These are phyloP conservation scores for Salix caprea DNA, from an alignment of 345 rosid genomes.

Conservation along the genomic window DNA sequence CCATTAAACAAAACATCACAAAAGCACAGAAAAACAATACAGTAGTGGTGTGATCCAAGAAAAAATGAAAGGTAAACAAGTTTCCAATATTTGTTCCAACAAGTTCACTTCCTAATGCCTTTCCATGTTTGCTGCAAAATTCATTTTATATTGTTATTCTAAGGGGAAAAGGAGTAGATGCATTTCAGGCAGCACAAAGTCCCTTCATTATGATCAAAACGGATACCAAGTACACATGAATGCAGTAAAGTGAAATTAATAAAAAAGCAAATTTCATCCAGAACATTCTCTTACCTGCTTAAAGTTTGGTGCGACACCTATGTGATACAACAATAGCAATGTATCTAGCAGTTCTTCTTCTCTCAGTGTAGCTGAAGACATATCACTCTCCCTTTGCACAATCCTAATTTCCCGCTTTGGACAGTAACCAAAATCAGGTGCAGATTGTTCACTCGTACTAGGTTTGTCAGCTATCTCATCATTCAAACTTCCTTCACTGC, in stretches of 20 bases:
- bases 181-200: not conserved
- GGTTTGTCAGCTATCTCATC: constrained; percentile 90
- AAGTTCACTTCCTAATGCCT: not conserved
- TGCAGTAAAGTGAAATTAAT: not conserved
- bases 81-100: not conserved
- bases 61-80: not conserved
- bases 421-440: constrained; percentile 71
- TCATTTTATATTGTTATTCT: not conserved
- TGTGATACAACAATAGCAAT: constrained; percentile 67
- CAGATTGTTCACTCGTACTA: constrained; percentile 84
- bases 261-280: not conserved
- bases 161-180: too few relatives aligned
- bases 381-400: constrained; percentile 48
- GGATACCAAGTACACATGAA: not conserved
- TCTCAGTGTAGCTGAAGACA: constrained; percentile 60
- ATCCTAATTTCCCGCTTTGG: constrained; percentile 51
- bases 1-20: not conserved
- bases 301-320: constrained; percentile 93
- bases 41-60: not conserved
- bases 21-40: not conserved
- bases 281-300: constrained; percentile 60
- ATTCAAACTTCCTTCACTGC: constrained; percentile 67
- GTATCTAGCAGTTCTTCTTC: constrained; percentile 93
- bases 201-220: not conserved
- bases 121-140: too few relatives aligned